Base-by-base conservation (phyloP, 176 grass and related monocot genomes). In the Otatea glauca region DNA sequence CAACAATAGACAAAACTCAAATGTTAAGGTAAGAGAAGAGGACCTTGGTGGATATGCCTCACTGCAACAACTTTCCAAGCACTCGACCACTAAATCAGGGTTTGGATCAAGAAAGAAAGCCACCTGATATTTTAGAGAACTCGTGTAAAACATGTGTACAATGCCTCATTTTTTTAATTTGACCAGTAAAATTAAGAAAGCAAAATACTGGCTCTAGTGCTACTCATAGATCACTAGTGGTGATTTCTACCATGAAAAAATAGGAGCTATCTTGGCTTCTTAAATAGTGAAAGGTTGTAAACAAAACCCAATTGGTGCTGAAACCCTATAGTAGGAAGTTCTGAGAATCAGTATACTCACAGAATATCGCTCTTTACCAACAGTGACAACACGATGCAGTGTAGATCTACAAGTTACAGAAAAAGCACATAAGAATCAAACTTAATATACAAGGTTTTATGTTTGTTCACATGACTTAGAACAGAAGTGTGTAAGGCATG, bases 11-110 rank as follows among this genome's bases (percentile, higher is more conserved):
- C 1, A 0, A 43, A 79, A 72, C 21, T 0, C 25, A 18, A 41
- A 18, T 47, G 20, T 45, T 78, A 50, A 25, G 8, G 6, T 56
- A 13, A 20, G 6, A 55, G 68, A n/a, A n/a, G 59, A 27, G n/a
- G 23, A 97, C 94, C 90, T 97, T 24, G 92, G 83, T 74, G 94
- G 92, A 81, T 76, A 21, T 25, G 83, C 65, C 16, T 94, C 86
- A 2, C 65, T 88, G 74, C 83, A 89, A 50, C 90, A 97, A 59
- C 77, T 89, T 74, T 94, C 81, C 81, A 97, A 88, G 86, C 94
- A 97, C 66, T 89, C 42, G 15, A 97, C 86, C 62, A 91, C 34
- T 67, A 72, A 78, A 75, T 81, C 27, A 74, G 61, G 61, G 61
- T 34, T 64, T 29, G 61, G 61, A 64, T 64, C 61, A 32, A 64